phyloP scores from a whole-genome alignment of 805 yeast genomes.

The Metschnikowia orientalis region DNA sequence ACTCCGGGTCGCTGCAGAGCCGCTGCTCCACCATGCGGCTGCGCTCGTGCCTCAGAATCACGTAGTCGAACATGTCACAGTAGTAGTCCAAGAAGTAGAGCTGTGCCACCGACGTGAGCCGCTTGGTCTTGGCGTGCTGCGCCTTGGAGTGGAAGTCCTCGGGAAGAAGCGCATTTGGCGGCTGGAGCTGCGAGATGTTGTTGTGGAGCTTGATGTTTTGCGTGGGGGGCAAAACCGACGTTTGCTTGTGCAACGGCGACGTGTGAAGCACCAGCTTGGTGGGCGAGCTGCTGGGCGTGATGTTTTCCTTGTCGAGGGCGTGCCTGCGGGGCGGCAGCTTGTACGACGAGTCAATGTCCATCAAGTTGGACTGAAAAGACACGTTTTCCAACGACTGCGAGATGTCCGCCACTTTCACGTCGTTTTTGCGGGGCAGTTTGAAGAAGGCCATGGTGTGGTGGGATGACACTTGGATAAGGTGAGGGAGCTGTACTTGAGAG shows the following conservation, averaged over 20 bases:
- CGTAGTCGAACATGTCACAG: slow-evolving; percentile 92
- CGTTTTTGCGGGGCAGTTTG: slow-evolving; percentile 16
- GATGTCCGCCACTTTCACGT: slow-evolving; percentile 31
- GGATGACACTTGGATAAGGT: no score
- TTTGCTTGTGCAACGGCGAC: slow-evolving; percentile 15
- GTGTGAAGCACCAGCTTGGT: slow-evolving; percentile 29
- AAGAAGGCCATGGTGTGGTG: slow-evolving; percentile 15
- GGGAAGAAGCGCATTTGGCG: slow-evolving; percentile 24
- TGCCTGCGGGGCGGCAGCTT: slow-evolving; percentile 26
- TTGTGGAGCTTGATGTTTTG: slow-evolving; percentile 23
- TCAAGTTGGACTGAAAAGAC: slow-evolving; percentile 30
- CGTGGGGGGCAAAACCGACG: slow-evolving; percentile 10
- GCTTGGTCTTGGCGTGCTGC: slow-evolving; percentile 68
- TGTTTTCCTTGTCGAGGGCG: slow-evolving; percentile 16
- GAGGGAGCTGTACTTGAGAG: no score
- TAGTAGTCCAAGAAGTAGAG: slow-evolving; percentile 92
- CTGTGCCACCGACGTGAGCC: slow-evolving; percentile 88
- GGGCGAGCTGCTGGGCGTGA: slow-evolving; percentile 29
- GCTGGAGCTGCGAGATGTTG: slow-evolving; percentile 32
- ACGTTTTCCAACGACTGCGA: slow-evolving; percentile 43
- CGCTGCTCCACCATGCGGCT: slow-evolving; percentile 63
- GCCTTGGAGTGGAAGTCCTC: slow-evolving; percentile 55
- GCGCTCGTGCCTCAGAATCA: slow-evolving; percentile 80
- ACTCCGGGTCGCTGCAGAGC: slow-evolving; percentile 48
- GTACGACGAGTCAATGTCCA: slow-evolving; percentile 39